These are phyloP conservation scores for Knufia fluminis DNA, from an alignment of 2,329 filamentous ascomycete genomes.

Conservation along the genomic window DNA sequence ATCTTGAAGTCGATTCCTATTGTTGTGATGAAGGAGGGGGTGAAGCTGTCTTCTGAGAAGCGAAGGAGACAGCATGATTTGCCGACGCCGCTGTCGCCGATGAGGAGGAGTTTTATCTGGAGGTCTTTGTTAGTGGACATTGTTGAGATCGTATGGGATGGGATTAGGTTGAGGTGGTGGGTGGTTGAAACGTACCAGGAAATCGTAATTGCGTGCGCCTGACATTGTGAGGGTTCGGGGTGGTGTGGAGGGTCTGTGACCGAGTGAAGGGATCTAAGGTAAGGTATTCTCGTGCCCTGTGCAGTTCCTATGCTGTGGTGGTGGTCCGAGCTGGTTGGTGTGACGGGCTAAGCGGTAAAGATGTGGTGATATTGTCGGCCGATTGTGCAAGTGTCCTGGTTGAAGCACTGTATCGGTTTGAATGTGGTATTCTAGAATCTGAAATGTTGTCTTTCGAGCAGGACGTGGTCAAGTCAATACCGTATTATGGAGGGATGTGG, in stretches of 20 bases:
- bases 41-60: constrained; percentile 97
- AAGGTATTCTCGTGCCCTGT: too few species aligned
- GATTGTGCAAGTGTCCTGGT: too few species aligned
- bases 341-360: too few species aligned
- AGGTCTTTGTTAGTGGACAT: constrained; percentile 11
- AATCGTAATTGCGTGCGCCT: constrained; percentile 97
- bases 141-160: constrained; percentile 1
- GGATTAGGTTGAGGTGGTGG: constrained; percentile 15
- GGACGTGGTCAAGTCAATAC: too few species aligned
- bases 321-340: too few species aligned
- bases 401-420: too few species aligned
- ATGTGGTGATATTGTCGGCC: too few species aligned
- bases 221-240: constrained; percentile 78
- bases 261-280: too few species aligned
- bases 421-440: too few species aligned
- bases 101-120: constrained; percentile 92
- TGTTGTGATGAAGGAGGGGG: constrained; percentile 94
- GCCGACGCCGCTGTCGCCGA: constrained; percentile 91
- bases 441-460: too few species aligned
- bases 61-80: constrained; percentile 95
- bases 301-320: too few species aligned
- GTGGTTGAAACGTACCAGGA: constrained; percentile 60
- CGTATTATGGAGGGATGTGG: constrained; percentile 17
- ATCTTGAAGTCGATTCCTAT: constrained; percentile 99
- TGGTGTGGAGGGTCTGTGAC: too few species aligned